Base-by-base conservation (phyloP, 768 basidiomycete species). In the Termitomyces sp. region DNA sequence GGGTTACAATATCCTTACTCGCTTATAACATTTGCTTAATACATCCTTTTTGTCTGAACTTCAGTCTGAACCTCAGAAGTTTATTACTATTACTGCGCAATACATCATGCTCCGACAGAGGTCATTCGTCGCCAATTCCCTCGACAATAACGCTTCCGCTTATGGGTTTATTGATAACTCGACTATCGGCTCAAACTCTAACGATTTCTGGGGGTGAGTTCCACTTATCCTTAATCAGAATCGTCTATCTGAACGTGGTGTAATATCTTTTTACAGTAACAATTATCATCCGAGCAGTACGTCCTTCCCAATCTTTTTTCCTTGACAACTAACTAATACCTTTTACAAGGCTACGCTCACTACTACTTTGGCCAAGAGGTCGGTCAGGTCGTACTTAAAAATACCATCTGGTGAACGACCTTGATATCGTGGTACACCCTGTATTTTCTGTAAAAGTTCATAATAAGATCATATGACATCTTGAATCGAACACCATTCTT, bases 91-190 rank as follows among this genome's bases (percentile, higher is more conserved):
- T n/a, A n/a, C n/a, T n/a, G n/a, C n/a, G n/a, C n/a, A n/a, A n/a
- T n/a, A n/a, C n/a, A n/a, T n/a, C n/a, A n/a, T n/a, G n/a, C n/a
- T n/a, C n/a, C n/a, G n/a, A n/a, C n/a, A n/a, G n/a, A n/a, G n/a
- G n/a, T n/a, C n/a, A n/a, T n/a, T n/a, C n/a, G n/a, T n/a, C n/a
- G n/a, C n/a, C n/a, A n/a, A n/a, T n/a, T n/a, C n/a, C n/a, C n/a
- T n/a, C n/a, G n/a, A n/a, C 16, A 71, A 81, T 68, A 54, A 67
- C 36, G 81, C 83, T 1, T 73, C 70, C 1, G 64, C 72, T n/a
- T 85, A 77, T 55, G 84, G 84, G 0, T 83, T 85, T 66, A 70
- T 73, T n/a, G 83, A 86, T 61, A 76, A 75, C 2, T 77, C 76
- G 3, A 74, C 77, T 0, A 79, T 71, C 56, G 82, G 82, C 10